Conservation (phyloP, 306 rosid species). For the Casuarina cunninghamiana region DNA sequence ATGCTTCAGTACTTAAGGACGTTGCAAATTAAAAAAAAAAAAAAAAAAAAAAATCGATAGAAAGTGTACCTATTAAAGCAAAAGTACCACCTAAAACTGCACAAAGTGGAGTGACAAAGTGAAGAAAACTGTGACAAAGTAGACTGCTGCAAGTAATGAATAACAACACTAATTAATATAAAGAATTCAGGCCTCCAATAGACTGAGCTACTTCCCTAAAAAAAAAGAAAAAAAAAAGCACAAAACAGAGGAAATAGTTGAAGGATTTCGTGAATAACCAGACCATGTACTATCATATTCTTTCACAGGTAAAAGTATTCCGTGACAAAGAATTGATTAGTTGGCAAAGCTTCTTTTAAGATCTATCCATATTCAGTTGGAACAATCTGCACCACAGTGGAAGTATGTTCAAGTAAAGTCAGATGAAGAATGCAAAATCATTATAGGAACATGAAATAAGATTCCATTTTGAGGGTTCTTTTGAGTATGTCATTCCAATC, state of each 20-base stretch:
- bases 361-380: conserved; percentile 89
- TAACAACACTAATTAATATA: conserved; percentile 20
- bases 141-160: conserved; percentile 66
- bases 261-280: conserved; percentile 51
- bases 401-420: neutral
- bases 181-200: neutral
- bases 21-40: neutral
- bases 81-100: conserved; percentile 98
- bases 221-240: neutral
- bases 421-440: neutral
- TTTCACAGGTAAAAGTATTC: conserved; percentile 85
- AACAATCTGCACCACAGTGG: conserved; percentile 67
- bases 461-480: neutral
- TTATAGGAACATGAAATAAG: neutral
- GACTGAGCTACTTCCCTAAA: neutral
- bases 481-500: neutral
- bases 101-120: conserved; percentile 91
- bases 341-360: conserved; percentile 84
- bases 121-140: conserved; percentile 97
- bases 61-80: conserved; percentile 79
- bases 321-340: conserved; percentile 95
- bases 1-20: neutral
- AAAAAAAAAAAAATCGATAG: neutral
- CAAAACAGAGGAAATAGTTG: neutral
- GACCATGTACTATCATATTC: conserved; percentile 87